Percentiles rank a stretch among this genome's conserved stretches.
Conservation (phyloP, 345 rosid genomes). For the Rhizophora mangle region DNA sequence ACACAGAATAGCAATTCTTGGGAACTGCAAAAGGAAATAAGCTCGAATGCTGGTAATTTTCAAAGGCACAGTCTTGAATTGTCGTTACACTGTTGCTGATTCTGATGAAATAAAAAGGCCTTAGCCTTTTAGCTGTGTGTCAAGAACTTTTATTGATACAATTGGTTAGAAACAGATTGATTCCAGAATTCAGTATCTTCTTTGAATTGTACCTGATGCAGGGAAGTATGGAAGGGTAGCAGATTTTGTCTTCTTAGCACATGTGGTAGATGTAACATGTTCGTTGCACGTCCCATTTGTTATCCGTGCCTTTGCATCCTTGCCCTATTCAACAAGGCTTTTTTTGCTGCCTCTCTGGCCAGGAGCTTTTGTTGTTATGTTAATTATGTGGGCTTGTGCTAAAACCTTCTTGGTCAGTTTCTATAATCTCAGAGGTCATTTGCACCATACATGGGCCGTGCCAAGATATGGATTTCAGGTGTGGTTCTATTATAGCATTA, state of each 20-base stretch:
- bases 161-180: too few species aligned
- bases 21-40: slow-evolving; percentile 57
- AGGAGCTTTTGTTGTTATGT: slow-evolving; percentile 33
- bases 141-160: too few species aligned
- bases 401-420: slow-evolving; percentile 56
- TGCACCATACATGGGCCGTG: slow-evolving; percentile 78
- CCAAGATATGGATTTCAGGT: slow-evolving; percentile 95
- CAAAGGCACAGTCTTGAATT: background rate
- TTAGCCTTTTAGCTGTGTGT: too few species aligned
- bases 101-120: too few species aligned
- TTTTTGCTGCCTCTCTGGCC: slow-evolving; percentile 56
- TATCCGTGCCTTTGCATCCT: slow-evolving; percentile 50
- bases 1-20: slow-evolving; percentile 71
- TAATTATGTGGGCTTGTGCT: slow-evolving; percentile 74
- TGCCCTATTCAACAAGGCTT: slow-evolving; percentile 44
- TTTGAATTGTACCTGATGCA: slow-evolving; percentile 15
- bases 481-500: background rate
- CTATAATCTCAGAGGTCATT: slow-evolving; percentile 59
- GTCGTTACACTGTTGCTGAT: too few species aligned
- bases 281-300: slow-evolving; percentile 69
- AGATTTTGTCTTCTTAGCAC: slow-evolving; percentile 94
- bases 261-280: slow-evolving; percentile 67
- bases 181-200: background rate
- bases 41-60: slow-evolving; percentile 48
- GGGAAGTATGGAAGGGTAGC: slow-evolving; percentile 51